Percentiles rank a stretch among this genome's conserved stretches.
phyloP scores from a whole-genome alignment of 305 asterid genomes.

The Fraxinus albicans region DNA sequence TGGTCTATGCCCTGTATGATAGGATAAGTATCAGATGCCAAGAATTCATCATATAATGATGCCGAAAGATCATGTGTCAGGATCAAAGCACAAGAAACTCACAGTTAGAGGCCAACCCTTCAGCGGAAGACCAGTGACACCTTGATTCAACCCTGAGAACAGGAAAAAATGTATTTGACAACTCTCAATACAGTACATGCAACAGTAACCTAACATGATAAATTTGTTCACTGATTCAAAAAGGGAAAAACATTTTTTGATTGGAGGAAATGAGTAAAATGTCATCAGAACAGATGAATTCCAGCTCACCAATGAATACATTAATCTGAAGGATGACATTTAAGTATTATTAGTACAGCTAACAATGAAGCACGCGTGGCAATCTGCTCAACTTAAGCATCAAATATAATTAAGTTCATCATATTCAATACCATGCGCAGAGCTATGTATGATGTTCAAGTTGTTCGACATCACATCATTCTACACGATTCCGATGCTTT shows the following conservation, averaged over 20 bases:
- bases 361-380: not conserved
- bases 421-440: not conserved
- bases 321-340: not conserved
- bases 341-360: not conserved
- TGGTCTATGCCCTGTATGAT: conserved; percentile 80
- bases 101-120: conserved; percentile 99
- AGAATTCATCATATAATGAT: conserved; percentile 17
- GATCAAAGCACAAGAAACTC: conserved; percentile 41
- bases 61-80: not conserved
- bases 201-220: not conserved
- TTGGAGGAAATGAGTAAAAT: not conserved
- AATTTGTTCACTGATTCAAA: conserved; percentile 1
- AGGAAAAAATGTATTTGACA: conserved; percentile 2
- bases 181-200: conserved; percentile 3
- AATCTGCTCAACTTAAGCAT: not conserved
- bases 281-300: not conserved
- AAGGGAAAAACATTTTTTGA: not conserved
- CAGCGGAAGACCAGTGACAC: conserved; percentile 85
- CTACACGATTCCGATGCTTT: not conserved
- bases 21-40: conserved; percentile 24
- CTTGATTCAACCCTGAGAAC: conserved; percentile 79
- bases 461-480: not conserved
- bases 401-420: not conserved
- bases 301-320: not conserved
- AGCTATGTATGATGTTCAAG: not conserved